These are phyloP conservation scores for Alternaria infectoria DNA, from an alignment of 2,329 filamentous ascomycete species.

Conservation along the genomic window DNA sequence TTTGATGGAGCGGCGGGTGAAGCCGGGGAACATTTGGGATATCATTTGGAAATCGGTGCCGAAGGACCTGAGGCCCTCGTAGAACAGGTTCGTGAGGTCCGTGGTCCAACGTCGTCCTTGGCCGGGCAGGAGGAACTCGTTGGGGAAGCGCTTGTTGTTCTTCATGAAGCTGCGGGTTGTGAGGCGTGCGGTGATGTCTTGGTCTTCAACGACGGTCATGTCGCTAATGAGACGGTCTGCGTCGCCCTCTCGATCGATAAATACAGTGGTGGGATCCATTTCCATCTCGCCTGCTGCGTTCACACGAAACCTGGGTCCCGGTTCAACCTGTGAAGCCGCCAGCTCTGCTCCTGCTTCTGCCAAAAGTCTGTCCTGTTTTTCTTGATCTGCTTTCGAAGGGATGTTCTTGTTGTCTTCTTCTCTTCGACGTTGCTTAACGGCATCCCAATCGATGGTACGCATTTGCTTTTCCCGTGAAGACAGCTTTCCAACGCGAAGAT, in stretches of 20 bases:
- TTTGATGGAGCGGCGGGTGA: slow-evolving; percentile 76
- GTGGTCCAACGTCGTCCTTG: slow-evolving; percentile 67
- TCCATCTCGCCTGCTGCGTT: slow-evolving; percentile 73
- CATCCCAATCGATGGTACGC: slow-evolving; percentile 67
- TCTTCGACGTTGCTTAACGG: slow-evolving; percentile 52
- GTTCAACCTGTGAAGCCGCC: slow-evolving; percentile 15
- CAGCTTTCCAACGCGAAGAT: slow-evolving; percentile 70
- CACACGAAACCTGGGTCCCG: slow-evolving; percentile 61
- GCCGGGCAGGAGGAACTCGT: slow-evolving; percentile 52
- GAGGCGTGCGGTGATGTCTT: slow-evolving; percentile 76
- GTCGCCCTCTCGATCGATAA: slow-evolving; percentile 71
- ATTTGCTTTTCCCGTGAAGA: slow-evolving; percentile 78
- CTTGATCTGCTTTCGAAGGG: slow-evolving; percentile 29
- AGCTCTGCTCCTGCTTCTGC: slow-evolving; percentile 20
- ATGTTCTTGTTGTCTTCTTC: slow-evolving; percentile 40
- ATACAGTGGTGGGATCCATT: slow-evolving; percentile 70
- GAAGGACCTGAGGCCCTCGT: slow-evolving; percentile 75
- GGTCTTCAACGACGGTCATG: slow-evolving; percentile 72
- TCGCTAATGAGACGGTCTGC: slow-evolving; percentile 61
- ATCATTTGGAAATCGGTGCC: slow-evolving; percentile 87
- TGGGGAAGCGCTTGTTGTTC: slow-evolving; percentile 58
- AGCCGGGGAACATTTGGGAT: slow-evolving; percentile 73
- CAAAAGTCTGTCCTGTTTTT: slow-evolving; percentile 31
- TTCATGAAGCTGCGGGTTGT: slow-evolving; percentile 74
- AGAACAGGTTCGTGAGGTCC: slow-evolving; percentile 77